Evolutionary conservation across 306 rosid species (phyloP).

Genomic region (Lathyrus sativus): DNA sequence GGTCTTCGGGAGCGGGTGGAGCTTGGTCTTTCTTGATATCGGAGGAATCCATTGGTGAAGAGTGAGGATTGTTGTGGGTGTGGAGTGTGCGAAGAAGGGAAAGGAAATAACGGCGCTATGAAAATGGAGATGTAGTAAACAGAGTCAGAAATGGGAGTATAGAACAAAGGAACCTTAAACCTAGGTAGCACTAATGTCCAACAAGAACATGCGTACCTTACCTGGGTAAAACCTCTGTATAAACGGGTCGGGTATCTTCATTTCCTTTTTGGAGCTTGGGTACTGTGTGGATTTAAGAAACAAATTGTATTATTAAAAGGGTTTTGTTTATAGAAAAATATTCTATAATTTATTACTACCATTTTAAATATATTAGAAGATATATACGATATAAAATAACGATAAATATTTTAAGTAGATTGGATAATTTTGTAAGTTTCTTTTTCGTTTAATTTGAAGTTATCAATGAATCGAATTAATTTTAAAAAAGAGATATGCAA

Average conservation of each 20-base stretch:
- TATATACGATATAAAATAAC: too few species aligned
- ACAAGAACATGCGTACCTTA: not conserved
- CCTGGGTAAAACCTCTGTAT: conserved; percentile 1
- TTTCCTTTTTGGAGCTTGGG: not conserved
- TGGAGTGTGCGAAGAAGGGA: conserved; percentile 12
- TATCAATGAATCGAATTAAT: too few species aligned
- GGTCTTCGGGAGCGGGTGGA: conserved; percentile 62
- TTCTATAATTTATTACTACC: too few species aligned
- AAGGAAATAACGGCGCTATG: conserved; percentile 22
- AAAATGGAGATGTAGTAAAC: not conserved
- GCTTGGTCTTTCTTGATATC: conserved; percentile 41
- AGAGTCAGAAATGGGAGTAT: not conserved
- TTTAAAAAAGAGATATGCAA: too few species aligned
- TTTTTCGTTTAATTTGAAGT: too few species aligned
- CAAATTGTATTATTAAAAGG: too few species aligned
- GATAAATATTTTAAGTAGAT: too few species aligned
- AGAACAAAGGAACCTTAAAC: conserved; percentile 8
- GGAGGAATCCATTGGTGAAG: conserved; percentile 41
- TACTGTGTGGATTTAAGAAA: too few species aligned
- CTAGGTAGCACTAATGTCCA: not conserved
- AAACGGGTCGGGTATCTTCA: conserved; percentile 22
- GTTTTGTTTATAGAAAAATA: too few species aligned
- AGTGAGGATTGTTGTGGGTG: conserved; percentile 16
- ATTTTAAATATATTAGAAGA: too few species aligned
- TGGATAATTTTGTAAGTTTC: too few species aligned